Evolutionary conservation across 352 stramenopile genomes (phyloP).

Genomic region (Pythium graminicola): DNA sequence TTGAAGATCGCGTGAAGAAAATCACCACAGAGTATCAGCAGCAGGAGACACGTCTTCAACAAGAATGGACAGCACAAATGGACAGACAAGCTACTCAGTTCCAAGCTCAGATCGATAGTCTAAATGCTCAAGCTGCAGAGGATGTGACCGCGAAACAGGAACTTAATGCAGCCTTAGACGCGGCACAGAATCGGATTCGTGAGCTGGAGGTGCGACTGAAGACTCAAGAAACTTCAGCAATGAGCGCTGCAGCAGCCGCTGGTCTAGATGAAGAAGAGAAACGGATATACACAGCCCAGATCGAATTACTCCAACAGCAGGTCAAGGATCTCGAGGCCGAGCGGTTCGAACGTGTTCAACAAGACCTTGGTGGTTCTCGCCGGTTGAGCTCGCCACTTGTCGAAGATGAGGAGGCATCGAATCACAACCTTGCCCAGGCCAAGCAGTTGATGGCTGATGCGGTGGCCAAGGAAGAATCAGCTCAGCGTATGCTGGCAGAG

Average conservation of each 20-base stretch:
- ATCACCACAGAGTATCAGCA: constrained; percentile 28
- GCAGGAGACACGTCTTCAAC: constrained; percentile 21
- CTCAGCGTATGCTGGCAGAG: constrained; percentile 36
- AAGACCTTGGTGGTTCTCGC: constrained; percentile 28
- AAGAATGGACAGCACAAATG: constrained; percentile 32
- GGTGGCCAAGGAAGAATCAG: constrained; percentile 33
- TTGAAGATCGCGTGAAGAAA: constrained; percentile 39
- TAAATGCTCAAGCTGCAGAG: constrained; percentile 25
- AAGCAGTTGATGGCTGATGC: constrained; percentile 10
- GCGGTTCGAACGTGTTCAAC: constrained; percentile 43
- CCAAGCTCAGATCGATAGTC: constrained; percentile 33
- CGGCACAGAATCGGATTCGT: constrained; percentile 23
- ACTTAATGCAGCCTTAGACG: constrained; percentile 25
- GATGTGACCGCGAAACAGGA: constrained; percentile 26
- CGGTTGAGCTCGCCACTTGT: constrained; percentile 21
- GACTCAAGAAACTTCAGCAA: not conserved
- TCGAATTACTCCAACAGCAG: constrained; percentile 46
- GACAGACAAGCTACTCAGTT: constrained; percentile 27
- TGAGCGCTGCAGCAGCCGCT: constrained; percentile 2
- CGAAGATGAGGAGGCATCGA: not conserved
- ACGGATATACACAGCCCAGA: constrained; percentile 44
- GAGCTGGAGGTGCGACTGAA: constrained; percentile 29
- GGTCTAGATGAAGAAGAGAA: constrained; percentile 44
- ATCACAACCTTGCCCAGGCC: constrained; percentile 5
- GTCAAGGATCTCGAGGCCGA: constrained; percentile 48